Conservation (phyloP, 768 basidiomycete species). For the Butyriboletus loyo region DNA sequence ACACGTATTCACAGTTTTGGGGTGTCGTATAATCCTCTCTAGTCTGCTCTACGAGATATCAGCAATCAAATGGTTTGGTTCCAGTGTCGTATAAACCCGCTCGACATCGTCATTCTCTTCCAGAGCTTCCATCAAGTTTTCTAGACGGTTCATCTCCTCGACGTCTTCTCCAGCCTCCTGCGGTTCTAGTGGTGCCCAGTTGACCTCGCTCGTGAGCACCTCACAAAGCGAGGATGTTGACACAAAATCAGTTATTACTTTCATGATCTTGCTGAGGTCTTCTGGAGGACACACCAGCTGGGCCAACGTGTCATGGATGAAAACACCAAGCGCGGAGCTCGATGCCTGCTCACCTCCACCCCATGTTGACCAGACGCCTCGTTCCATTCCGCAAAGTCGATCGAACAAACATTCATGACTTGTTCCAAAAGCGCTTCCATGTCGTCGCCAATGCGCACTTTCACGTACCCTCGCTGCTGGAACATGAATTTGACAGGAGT, state of each 20-base stretch:
- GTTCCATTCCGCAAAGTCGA: constrained; percentile 43
- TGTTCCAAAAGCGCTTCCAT: constrained; percentile 37
- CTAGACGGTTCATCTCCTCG: constrained; percentile 35
- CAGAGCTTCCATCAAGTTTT: constrained; percentile 47
- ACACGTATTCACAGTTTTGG: not conserved
- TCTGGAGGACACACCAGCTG: constrained; percentile 48
- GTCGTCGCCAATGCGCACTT: constrained; percentile 38
- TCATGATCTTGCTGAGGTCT: constrained; percentile 38
- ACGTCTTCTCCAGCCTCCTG: constrained; percentile 37
- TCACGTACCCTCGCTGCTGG: constrained; percentile 50
- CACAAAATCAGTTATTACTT: constrained; percentile 27
- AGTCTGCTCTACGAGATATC: constrained; percentile 16
- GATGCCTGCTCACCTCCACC: constrained; percentile 30
- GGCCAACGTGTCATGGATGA: not conserved
- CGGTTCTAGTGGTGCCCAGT: constrained; percentile 51
- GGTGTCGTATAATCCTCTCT: not conserved
- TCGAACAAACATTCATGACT: constrained; percentile 40
- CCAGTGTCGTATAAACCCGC: constrained; percentile 56
- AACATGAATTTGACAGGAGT: constrained; percentile 69
- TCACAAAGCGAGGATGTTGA: constrained; percentile 32
- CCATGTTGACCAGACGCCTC: constrained; percentile 33
- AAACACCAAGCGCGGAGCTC: not conserved
- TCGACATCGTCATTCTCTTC: constrained; percentile 58
- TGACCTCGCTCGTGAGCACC: constrained; percentile 48
- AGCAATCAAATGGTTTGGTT: constrained; percentile 28